These are phyloP conservation scores for Candida railenensis DNA, from an alignment of 805 yeast genomes.

Conservation along the genomic window DNA sequence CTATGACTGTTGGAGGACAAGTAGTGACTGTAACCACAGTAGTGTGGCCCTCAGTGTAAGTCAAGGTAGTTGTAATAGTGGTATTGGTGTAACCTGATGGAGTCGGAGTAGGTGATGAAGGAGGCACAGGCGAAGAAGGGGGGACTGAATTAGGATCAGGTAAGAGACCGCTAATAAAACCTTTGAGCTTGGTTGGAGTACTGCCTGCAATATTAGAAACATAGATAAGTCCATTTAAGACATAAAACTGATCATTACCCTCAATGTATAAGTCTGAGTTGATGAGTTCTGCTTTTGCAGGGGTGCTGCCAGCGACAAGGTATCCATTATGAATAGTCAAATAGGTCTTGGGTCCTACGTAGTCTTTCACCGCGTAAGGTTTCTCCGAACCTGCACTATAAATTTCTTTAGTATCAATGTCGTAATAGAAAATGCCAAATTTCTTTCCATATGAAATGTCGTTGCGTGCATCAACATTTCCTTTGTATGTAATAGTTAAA, in stretches of 20 bases:
- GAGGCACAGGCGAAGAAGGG: slow-evolving; percentile 8
- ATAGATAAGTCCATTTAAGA: too few species aligned
- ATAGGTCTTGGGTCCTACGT: too few species aligned
- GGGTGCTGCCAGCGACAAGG: too few species aligned
- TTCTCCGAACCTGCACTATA: slow-evolving; percentile 9
- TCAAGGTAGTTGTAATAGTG: background rate
- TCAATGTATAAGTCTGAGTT: too few species aligned
- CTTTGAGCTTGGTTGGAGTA: slow-evolving; percentile 19
- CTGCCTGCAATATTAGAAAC: slow-evolving; percentile 16
- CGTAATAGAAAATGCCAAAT: slow-evolving; percentile 20
- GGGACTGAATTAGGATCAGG: slow-evolving; percentile 16
- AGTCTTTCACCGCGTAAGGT: too few species aligned
- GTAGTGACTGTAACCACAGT: slow-evolving; percentile 17
- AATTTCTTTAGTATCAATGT: slow-evolving; percentile 8
- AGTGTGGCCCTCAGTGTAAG: slow-evolving; percentile 1
- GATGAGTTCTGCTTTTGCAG: too few species aligned
- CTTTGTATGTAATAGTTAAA: slow-evolving; percentile 35
- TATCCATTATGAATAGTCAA: too few species aligned
- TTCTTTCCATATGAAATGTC: slow-evolving; percentile 31
- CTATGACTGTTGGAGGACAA: slow-evolving; percentile 12
- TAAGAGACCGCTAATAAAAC: slow-evolving; percentile 29
- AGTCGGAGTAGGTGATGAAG: background rate
- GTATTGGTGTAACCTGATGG: background rate
- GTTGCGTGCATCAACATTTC: slow-evolving; percentile 46
- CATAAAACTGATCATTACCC: too few species aligned